Percentiles rank a stretch among this genome's conserved stretches.
phyloP scores from a whole-genome alignment of 2,329 filamentous ascomycete species.

The Monosporascus sp. region DNA sequence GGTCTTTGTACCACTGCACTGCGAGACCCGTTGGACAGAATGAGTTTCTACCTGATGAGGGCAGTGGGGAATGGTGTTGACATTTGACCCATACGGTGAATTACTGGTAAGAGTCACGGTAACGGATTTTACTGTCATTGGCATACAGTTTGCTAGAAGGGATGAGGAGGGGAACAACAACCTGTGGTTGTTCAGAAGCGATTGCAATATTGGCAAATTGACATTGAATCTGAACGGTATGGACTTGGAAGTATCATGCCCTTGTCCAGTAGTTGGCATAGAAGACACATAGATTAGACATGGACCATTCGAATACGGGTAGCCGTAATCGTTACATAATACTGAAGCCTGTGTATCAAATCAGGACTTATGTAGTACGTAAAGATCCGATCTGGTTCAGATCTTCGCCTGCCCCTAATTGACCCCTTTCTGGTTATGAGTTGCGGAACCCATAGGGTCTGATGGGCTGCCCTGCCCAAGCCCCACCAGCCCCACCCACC shows the following conservation, averaged over 20 bases:
- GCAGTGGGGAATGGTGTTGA: neutral
- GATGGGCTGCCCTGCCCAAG: no score
- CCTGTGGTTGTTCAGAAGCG: neutral
- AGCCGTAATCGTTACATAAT: neutral
- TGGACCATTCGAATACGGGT: neutral
- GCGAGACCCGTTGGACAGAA: neutral
- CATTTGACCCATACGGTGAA: neutral
- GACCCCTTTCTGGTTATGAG: neutral
- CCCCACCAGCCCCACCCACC: no score
- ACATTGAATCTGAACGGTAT: neutral
- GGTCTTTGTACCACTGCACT: neutral
- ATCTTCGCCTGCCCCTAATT: neutral
- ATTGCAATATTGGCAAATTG: neutral
- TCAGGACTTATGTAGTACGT: no score
- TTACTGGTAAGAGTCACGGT: neutral
- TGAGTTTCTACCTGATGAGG: neutral
- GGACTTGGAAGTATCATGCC: neutral
- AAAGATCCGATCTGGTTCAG: no score
- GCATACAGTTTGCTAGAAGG: constrained; percentile 2
- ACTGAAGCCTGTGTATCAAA: no score
- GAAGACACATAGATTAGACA: no score
- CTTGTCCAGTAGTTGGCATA: no score
- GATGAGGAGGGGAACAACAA: neutral
- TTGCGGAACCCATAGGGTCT: neutral
- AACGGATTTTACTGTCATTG: neutral